Conservation (phyloP, 345 rosid genomes). For the Citrus australasica region DNA sequence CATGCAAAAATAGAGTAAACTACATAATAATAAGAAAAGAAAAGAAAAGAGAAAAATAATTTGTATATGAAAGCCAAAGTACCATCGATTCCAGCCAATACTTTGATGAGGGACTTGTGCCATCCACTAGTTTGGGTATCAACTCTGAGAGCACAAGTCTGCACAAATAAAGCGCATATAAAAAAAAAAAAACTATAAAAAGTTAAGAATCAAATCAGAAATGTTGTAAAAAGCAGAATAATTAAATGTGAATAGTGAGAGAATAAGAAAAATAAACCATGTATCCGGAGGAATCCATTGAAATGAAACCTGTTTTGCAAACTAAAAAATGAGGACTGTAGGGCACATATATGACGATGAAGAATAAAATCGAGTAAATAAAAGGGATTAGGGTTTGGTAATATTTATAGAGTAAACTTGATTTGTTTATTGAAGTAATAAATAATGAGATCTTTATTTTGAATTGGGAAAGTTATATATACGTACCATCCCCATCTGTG, state of each 20-base stretch:
- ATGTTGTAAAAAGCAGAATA: no score
- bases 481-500: neutral
- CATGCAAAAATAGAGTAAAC: neutral
- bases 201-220: no score
- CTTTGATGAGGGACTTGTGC: conserved; percentile 11
- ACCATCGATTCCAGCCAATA: conserved; percentile 4
- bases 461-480: neutral
- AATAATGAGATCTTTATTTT: neutral
- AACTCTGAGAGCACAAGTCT: conserved; percentile 15
- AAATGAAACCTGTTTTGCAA: neutral
- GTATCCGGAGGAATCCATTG: conserved; percentile 9
- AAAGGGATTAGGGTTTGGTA: neutral
- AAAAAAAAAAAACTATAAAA: no score
- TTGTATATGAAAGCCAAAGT: neutral
- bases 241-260: neutral
- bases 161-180: neutral
- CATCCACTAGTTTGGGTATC: conserved; percentile 17
- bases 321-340: neutral
- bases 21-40: no score
- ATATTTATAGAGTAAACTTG: neutral
- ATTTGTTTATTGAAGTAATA: neutral
- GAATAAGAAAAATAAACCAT: neutral
- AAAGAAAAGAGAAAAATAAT: neutral
- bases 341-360: no score
- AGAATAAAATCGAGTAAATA: no score